These are phyloP conservation scores for Ceratocystis colombiana DNA, from an alignment of 2,329 filamentous ascomycete genomes.

Conservation along the genomic window DNA sequence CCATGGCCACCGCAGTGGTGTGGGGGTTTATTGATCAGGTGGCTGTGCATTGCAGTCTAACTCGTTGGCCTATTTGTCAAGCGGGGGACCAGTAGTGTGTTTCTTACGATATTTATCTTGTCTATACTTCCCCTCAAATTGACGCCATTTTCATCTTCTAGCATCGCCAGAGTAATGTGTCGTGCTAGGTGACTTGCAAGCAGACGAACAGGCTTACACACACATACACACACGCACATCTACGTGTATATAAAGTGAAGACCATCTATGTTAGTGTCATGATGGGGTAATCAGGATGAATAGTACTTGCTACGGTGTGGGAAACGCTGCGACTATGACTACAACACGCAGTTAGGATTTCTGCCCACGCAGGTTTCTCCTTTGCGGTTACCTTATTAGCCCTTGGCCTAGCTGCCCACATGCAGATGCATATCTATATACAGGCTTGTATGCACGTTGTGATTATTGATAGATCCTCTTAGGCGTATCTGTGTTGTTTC, in stretches of 20 bases:
- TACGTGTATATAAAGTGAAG: not conserved
- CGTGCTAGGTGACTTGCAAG: not conserved
- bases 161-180: not conserved
- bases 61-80: not conserved
- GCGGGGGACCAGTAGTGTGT: not conserved
- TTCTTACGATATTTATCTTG: not conserved
- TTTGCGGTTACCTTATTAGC: not conserved
- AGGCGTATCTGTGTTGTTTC: not conserved
- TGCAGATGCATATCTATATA: not conserved
- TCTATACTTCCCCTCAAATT: not conserved
- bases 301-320: not conserved
- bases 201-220: not conserved
- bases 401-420: not conserved
- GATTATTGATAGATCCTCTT: not conserved
- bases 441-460: not conserved
- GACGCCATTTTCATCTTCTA: not conserved
- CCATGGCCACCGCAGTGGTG: slow-evolving; percentile 12
- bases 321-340: not conserved
- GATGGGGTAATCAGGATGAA: not conserved
- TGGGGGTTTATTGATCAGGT: slow-evolving; percentile 3
- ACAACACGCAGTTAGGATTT: not conserved
- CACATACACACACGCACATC: too few relatives aligned
- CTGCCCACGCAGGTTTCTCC: not conserved
- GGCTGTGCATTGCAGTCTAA: slow-evolving; percentile 4
- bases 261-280: not conserved